A percentile compares a stretch with the other conserved stretches of the same genome.
Conservation (phyloP, 1,284 basidiomycete genomes). For the Cutaneotrichosporon sp. region DNA sequence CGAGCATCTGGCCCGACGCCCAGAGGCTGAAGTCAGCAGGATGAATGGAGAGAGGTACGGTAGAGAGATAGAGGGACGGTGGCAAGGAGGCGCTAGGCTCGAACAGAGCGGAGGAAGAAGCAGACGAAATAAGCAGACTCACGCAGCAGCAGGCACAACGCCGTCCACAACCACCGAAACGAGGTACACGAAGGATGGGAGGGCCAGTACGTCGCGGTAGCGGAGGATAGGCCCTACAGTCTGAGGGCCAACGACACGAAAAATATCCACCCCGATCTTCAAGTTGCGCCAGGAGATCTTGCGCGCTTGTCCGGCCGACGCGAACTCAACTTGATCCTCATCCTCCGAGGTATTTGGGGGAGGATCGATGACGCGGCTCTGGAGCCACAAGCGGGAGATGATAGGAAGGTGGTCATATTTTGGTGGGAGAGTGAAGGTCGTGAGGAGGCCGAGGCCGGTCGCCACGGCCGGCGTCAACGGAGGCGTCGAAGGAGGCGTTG, state of each 20-base stretch:
- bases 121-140: background rate
- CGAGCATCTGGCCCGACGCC: conserved; percentile 11
- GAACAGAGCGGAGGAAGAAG: background rate
- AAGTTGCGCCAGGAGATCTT: conserved; percentile 3
- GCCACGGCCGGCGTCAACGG: background rate
- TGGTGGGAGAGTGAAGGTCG: conserved; percentile 2
- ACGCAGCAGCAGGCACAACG: background rate
- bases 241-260: conserved; percentile 1
- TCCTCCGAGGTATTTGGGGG: background rate
- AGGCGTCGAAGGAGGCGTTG: background rate
- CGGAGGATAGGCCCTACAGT: background rate
- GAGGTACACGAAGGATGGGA: conserved; percentile 2
- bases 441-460: background rate
- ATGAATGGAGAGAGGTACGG: background rate
- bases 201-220: background rate
- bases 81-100: background rate
- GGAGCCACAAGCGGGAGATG: conserved; percentile 66
- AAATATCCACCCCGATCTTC: conserved; percentile 11
- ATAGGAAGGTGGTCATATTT: conserved; percentile 69
- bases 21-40: conserved; percentile 4
- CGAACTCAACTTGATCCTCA: background rate
- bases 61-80: background rate
- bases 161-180: conserved; percentile 5
- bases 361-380: background rate
- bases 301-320: background rate